Conservation (phyloP, 192 early-diverging fungal genomes). For the Backusella westeae region DNA sequence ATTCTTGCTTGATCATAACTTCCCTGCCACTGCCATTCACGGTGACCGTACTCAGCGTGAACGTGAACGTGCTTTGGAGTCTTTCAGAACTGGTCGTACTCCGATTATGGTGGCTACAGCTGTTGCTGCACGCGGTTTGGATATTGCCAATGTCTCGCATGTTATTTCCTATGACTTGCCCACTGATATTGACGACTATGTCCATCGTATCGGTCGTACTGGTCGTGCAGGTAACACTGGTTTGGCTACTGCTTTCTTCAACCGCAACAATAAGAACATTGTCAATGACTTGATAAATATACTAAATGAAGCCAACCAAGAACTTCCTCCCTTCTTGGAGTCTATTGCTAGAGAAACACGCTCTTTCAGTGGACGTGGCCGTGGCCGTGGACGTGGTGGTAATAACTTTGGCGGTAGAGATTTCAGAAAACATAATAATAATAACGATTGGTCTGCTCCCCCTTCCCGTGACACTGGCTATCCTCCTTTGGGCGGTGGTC, state of each 20-base stretch:
- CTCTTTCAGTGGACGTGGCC: slow-evolving; percentile 22
- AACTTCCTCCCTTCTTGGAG: slow-evolving; percentile 83
- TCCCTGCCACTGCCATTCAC: slow-evolving; percentile 78
- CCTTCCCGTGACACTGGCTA: slow-evolving; percentile 2
- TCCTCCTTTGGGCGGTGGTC: slow-evolving; percentile 19
- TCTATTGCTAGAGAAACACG: slow-evolving; percentile 61
- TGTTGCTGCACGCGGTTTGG: slow-evolving; percentile 89
- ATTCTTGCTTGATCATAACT: slow-evolving; percentile 73
- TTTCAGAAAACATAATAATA: slow-evolving; percentile 7
- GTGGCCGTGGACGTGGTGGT: slow-evolving; percentile 28
- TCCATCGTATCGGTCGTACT: slow-evolving; percentile 88
- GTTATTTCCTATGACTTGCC: slow-evolving; percentile 87
- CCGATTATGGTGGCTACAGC: slow-evolving; percentile 83
- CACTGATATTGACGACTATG: slow-evolving; percentile 80
- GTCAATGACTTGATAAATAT: slow-evolving; percentile 84
- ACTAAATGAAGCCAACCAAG: slow-evolving; percentile 93
- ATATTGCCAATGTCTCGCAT: slow-evolving; percentile 85
- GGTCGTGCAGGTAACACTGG: slow-evolving; percentile 97
- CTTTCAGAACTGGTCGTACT: slow-evolving; percentile 57
- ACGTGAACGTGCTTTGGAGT: slow-evolving; percentile 63
- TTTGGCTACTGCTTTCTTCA: slow-evolving; percentile 94
- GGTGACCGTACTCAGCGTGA: slow-evolving; percentile 67
- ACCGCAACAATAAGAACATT: slow-evolving; percentile 82
- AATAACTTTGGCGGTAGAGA: slow-evolving; percentile 24
- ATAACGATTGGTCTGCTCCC: not conserved